Evolutionary conservation across 2,329 filamentous ascomycete species (phyloP).

Genomic region (Ascocoryne sarcoides): DNA sequence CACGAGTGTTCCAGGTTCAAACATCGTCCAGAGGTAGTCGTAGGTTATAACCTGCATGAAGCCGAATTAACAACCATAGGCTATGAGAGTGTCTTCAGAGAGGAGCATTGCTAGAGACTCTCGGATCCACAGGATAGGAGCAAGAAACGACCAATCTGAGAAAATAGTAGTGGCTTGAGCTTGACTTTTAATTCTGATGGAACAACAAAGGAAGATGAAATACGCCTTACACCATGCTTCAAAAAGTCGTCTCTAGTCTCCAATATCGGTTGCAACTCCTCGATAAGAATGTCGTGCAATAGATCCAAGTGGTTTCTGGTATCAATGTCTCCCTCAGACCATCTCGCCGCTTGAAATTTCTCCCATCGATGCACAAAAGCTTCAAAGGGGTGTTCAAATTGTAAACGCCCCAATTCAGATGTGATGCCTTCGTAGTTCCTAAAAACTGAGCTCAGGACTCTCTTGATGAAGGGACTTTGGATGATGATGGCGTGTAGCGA

Average conservation of each 20-base stretch:
- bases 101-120: too few species aligned
- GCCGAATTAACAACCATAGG: too few species aligned
- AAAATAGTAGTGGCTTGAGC: too few species aligned
- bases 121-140: too few species aligned
- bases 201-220: too few species aligned
- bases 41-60: constrained; percentile 39
- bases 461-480: constrained; percentile 53
- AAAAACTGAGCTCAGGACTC: constrained; percentile 37
- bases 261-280: not conserved
- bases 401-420: constrained; percentile 48
- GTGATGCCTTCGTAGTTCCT: constrained; percentile 39
- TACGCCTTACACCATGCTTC: too few species aligned
- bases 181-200: too few species aligned
- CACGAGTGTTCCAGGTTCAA: constrained; percentile 35
- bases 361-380: constrained; percentile 60
- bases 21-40: constrained; percentile 45
- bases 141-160: too few species aligned
- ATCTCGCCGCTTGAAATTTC: constrained; percentile 29
- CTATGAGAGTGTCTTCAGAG: too few species aligned
- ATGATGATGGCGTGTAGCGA: constrained; percentile 54
- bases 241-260: not conserved
- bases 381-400: constrained; percentile 51
- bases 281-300: not conserved
- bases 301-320: not conserved
- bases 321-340: not conserved